Conservation (phyloP, 139 green algal genomes). For the Tetradesmus lagerheimii region DNA sequence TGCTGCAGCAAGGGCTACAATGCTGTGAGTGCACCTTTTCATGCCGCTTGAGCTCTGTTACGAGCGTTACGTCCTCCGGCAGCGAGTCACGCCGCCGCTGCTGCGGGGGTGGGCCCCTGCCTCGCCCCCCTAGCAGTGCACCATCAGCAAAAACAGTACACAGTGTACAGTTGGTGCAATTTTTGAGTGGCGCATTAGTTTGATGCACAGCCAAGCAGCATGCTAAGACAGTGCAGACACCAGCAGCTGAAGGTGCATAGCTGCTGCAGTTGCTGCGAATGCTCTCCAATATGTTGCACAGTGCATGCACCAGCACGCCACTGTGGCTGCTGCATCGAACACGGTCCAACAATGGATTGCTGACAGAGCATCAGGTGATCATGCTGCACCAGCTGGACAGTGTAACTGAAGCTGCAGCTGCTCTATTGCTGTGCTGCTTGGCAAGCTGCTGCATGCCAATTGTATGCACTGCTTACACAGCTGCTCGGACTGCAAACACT, state of each 20-base stretch:
- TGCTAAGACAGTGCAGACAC: not conserved
- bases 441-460: not conserved
- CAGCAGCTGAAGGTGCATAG: too few relatives aligned
- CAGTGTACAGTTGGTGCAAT: too few relatives aligned
- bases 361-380: too few relatives aligned
- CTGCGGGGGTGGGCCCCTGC: not conserved
- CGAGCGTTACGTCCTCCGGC: constrained; percentile 37
- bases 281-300: too few relatives aligned
- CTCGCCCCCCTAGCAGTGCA: constrained; percentile 1
- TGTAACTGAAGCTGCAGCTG: not conserved
- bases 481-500: not conserved
- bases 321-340: too few relatives aligned
- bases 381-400: not conserved
- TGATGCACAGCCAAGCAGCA: too few relatives aligned
- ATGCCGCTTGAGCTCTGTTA: constrained; percentile 46
- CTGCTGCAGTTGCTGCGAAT: not conserved
- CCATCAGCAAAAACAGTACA: not conserved
- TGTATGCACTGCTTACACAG: not conserved
- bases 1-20: not conserved
- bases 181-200: too few relatives aligned
- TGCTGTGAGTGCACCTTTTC: constrained; percentile 37
- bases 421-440: not conserved
- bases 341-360: too few relatives aligned
- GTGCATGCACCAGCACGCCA: too few relatives aligned
- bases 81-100: constrained; percentile 33